phyloP scores from a whole-genome alignment of 805 yeast species.

The Lipomyces orientalis region DNA sequence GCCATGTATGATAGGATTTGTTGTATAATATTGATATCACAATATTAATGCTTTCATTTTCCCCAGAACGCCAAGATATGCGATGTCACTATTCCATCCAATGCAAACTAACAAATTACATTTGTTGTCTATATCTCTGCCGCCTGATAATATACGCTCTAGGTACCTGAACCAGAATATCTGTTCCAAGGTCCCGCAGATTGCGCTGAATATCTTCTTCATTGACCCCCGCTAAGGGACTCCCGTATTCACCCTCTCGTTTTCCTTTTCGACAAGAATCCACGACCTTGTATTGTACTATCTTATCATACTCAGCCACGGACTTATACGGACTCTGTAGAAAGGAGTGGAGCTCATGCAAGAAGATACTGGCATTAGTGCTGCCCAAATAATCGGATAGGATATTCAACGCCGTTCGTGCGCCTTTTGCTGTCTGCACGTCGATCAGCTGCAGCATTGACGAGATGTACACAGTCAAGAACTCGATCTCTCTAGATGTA shows the following conservation, averaged over 20 bases:
- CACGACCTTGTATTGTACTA: conserved; percentile 23
- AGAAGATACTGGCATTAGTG: conserved; percentile 15
- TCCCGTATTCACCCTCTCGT: conserved; percentile 5
- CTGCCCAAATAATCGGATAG: conserved; percentile 28
- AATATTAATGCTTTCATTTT: background rate
- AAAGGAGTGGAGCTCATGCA: conserved; percentile 28
- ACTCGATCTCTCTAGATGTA: conserved; percentile 24
- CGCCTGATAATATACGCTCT: conserved; percentile 16
- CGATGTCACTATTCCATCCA: background rate
- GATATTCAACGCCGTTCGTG: conserved; percentile 7
- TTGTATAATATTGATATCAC: background rate
- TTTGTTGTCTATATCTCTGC: conserved; percentile 3
- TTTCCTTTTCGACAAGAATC: background rate
- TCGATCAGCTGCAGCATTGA: conserved; percentile 26
- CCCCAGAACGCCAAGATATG: background rate
- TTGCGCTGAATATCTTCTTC: conserved; percentile 11
- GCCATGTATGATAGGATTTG: background rate
- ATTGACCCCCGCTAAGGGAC: conserved; percentile 7
- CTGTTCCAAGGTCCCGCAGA: conserved; percentile 9
- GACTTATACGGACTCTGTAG: conserved; percentile 27
- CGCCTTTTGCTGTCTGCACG: conserved; percentile 21
- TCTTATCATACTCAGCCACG: conserved; percentile 27
- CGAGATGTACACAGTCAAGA: conserved; percentile 19
- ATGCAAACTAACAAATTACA: background rate
- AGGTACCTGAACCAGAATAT: conserved; percentile 23